Evolutionary conservation across 2,329 filamentous ascomycete genomes (phyloP).

Genomic region (Penicillium digitatum): DNA sequence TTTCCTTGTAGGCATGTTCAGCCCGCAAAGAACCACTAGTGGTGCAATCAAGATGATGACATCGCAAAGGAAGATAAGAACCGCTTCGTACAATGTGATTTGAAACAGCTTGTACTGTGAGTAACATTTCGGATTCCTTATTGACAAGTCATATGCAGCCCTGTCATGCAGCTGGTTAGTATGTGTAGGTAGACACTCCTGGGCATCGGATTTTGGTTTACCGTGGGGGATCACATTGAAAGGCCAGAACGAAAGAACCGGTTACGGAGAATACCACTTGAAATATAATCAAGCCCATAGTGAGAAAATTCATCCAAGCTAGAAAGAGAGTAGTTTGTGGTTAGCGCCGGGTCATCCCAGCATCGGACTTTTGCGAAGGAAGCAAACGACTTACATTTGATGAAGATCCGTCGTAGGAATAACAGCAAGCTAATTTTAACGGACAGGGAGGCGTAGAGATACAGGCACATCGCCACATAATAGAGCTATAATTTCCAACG

Average conservation of each 20-base stretch:
- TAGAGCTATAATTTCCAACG: background rate
- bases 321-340: background rate
- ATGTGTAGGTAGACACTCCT: background rate
- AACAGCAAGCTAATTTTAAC: constrained; percentile 5
- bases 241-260: constrained; percentile 6
- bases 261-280: constrained; percentile 1
- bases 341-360: background rate
- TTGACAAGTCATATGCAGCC: background rate
- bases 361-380: background rate
- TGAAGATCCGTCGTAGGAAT: constrained; percentile 7
- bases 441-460: constrained; percentile 4
- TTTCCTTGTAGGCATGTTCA: constrained; percentile 6
- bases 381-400: constrained; percentile 1
- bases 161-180: background rate
- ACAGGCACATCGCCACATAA: constrained; percentile 10
- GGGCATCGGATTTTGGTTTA: background rate
- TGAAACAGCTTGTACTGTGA: constrained; percentile 7
- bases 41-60: constrained; percentile 4
- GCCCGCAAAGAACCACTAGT: background rate
- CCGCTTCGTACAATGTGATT: constrained; percentile 6
- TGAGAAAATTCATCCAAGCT: constrained; percentile 9
- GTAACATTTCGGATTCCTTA: constrained; percentile 1
- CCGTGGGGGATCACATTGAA: constrained; percentile 7
- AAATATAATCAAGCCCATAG: constrained; percentile 3
- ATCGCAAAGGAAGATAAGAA: constrained; percentile 8